Base-by-base conservation (phyloP, 2,329 filamentous ascomycete species). In the Waltergamsia citrina region DNA sequence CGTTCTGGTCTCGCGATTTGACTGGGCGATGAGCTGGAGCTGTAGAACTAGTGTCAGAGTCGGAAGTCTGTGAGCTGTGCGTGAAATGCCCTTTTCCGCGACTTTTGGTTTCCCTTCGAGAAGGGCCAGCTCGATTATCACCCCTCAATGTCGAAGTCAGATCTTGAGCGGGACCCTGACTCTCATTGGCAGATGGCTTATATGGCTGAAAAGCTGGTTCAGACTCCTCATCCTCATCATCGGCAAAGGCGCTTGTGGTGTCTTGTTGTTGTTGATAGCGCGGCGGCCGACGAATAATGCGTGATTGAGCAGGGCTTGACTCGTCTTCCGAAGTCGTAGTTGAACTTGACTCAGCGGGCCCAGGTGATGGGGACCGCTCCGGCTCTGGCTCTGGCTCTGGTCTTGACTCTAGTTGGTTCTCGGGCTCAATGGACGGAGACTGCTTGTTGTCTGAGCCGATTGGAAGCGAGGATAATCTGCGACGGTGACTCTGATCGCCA, bases 41-140 rank as follows among this genome's bases (percentile, higher is more conserved):
- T 3, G 59, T 59, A 15, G 73, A 78, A 39, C 69, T 67, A 1
- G 65, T 60, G 3, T 78, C 79, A 1, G 80, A 83, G 44, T 82
- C 74, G 0, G 73, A 78, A 2, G 71, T 76, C 37, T 74, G 69
- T 1, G 70, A 74, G 25, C 62, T 58, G 29, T 65, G 59, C 4
- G 57, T 49, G 6, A 51, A 49, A 4, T 57, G 55, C 10, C 34
- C 34, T 26, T 42, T 44, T 18, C 35, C n/a, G 33, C 12, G 33
- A 38, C 34, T 41, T 48, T 4, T 46, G 44, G 15, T 52, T 47
- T 26, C 59, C 58, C 34, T 44, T 24, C 28, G 34, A 11, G 27
- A 30, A 6, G 41, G 28, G 1, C 48, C 50, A 12, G 56, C 51
- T 16, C 54, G 56, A 7, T 53, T 51, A 31, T 70, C 62, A 14